Base-by-base conservation (phyloP, 139 green algal genomes). In the Yamagishiella unicocca region DNA sequence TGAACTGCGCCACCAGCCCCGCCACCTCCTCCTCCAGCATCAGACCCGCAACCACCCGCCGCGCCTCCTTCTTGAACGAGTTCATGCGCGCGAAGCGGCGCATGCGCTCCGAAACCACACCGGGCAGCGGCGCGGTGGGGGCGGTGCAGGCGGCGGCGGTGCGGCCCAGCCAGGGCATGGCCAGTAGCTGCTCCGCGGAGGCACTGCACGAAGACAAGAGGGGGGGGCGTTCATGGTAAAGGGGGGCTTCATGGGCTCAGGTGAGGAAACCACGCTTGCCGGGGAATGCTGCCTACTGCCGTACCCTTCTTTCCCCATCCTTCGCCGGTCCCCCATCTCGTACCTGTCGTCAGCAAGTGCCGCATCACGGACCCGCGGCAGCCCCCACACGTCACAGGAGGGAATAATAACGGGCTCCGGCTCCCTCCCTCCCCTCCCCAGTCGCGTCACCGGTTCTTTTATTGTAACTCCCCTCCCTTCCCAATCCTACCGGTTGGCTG, bases 71-170 rank as follows among this genome's bases (percentile, higher is more conserved):
- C 53, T 70, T 53, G 31, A 83, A 83, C 21, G 95, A 97, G 93
- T 99, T 98, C 94, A 98, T 97, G 72, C 62, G 87, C 1, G 96
- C 90, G 92, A 99, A 99, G 67, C 95, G 91, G 50, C 94, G 92
- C 75, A 99, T 93, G 62, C 96, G 93, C 58, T 82, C 94, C 19
- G 97, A 87, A 66, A 99, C 95, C 86, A 90, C 89, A 22, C 82
- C 82, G 58, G 89, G 86, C 43, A 90, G 81, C 25, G 81, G 64
- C 21, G 7, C 33, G 8, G 31, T 24, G 25, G 64, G 46, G 25
- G 81, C 81, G n/a, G 81, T 78, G 68, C 81, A 87, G 81, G 64
- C 33, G 33, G 64, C 43, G n/a, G 81, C 45, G 40, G 64, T 68
- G 46, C 64, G 64, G 67, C 64, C 64, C 19, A 87, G 66, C 81